phyloP scores from a whole-genome alignment of 1,284 basidiomycete genomes.

The Cryptococcus sp. region DNA sequence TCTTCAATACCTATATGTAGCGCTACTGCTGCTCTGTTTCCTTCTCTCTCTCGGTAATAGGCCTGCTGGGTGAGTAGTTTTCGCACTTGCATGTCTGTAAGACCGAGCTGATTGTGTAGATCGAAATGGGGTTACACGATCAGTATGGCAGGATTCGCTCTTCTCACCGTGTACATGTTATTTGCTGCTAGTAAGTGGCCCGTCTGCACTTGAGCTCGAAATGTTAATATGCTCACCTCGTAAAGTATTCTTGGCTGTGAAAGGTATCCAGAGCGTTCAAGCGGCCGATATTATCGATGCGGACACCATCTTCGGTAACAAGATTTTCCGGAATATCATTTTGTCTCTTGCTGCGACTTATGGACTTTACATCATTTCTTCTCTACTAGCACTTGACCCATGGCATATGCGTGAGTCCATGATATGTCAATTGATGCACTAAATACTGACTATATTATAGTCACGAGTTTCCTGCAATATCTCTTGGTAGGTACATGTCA shows the following conservation, averaged over 20 bases:
- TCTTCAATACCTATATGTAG: slow-evolving; percentile 81
- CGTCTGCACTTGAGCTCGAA: not conserved
- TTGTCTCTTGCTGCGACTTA: slow-evolving; percentile 78
- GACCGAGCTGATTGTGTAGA: slow-evolving; percentile 16
- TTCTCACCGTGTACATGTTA: slow-evolving; percentile 90
- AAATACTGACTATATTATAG: slow-evolving; percentile 3
- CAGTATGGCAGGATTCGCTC: slow-evolving; percentile 73
- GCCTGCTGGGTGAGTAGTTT: slow-evolving; percentile 64
- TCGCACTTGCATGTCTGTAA: not conserved
- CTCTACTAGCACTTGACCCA: slow-evolving; percentile 65
- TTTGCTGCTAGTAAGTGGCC: slow-evolving; percentile 54
- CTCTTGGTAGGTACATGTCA: slow-evolving; percentile 51
- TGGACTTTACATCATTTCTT: slow-evolving; percentile 75
- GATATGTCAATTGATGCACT: not conserved
- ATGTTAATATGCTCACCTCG: slow-evolving; percentile 12
- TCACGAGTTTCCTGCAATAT: slow-evolving; percentile 93
- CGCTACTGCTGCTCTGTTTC: slow-evolving; percentile 82
- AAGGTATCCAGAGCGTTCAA: slow-evolving; percentile 63
- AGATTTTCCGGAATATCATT: slow-evolving; percentile 80
- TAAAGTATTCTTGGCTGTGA: slow-evolving; percentile 70
- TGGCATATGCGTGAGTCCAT: slow-evolving; percentile 34
- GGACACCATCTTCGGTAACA: slow-evolving; percentile 62
- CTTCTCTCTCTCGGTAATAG: slow-evolving; percentile 85
- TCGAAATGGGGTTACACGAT: slow-evolving; percentile 73
- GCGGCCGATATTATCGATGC: slow-evolving; percentile 51